Evolutionary conservation across 306 rosid species (phyloP).

Genomic region (Prinsepia uniflora): DNA sequence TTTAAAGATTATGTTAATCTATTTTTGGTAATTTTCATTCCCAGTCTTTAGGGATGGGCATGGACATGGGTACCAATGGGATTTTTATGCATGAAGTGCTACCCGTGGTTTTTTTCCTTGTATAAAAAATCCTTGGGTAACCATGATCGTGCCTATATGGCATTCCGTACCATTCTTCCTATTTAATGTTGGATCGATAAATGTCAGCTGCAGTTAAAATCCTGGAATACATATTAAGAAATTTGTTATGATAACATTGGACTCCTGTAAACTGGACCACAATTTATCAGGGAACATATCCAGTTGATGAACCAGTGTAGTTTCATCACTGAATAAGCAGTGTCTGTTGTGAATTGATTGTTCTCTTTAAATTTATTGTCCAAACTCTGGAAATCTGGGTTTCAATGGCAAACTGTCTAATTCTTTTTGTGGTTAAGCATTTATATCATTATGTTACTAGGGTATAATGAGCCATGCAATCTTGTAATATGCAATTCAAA

Average conservation of each 20-base stretch:
- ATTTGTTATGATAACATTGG: background rate
- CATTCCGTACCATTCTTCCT: background rate
- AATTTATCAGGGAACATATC: background rate
- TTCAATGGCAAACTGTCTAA: background rate
- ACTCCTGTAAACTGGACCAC: background rate
- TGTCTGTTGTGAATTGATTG: background rate
- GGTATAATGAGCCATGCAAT: background rate
- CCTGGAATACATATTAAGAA: background rate
- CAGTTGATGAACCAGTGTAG: background rate
- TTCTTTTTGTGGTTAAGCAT: background rate
- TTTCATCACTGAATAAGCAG: background rate
- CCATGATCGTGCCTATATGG: too few species aligned
- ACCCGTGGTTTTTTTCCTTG: too few species aligned
- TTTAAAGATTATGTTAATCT: background rate
- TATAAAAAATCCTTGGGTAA: too few species aligned
- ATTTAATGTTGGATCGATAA: background rate
- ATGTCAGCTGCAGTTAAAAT: background rate
- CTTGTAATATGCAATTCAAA: background rate
- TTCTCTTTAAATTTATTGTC: background rate
- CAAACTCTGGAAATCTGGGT: background rate
- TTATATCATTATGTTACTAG: background rate
- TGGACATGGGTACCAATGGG: too few species aligned
- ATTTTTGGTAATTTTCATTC: background rate
- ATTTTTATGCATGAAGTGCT: too few species aligned
- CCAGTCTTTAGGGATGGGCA: background rate